Base-by-base conservation (phyloP, 495 filamentous ascomycete species). In the Lasiosphaeria ovina region DNA sequence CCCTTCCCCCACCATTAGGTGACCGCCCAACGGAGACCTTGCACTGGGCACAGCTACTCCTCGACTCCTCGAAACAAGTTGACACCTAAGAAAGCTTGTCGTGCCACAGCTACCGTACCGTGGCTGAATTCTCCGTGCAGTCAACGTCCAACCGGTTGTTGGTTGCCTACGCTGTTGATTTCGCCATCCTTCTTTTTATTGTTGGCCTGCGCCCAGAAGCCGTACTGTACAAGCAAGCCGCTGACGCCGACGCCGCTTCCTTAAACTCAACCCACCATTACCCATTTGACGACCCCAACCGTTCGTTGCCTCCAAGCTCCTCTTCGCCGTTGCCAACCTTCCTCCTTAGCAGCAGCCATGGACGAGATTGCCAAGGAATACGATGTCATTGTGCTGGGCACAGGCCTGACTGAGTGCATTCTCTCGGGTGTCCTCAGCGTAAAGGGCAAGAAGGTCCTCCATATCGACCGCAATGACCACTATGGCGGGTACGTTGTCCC, bases 391-490 rank as follows among this genome's bases (percentile, higher is more conserved):
- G 95, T 98, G 70, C 88, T 98, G 71, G 94, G 94, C 78, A 98
- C 94, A 70, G 94, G 94, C 66, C 76, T 98, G 83, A 97, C 94
- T 62, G 94, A 98, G 85, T 98, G 94, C 79, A 93, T 98, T 66
- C 87, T 98, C 63, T 97, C 93, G 66, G 94, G 94, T 74, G 94
- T 98, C 61, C 82, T 98, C 73, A 97, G 93, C 77, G 95, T 98
- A 58, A 97, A 98, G 81, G 94, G 94, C 62, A 94, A 95, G 82
- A 98, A 97, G 80, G 95, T 98, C 59, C 83, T 98, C 60, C 96
- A 98, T 80, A 97, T 98, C 72, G 94, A 98, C 77, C 88, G 94
- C 76, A 98, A 98, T 75, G 93, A 97, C 71, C 92, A 98, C 79
- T 98, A 98, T 75, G 94, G 94, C 83, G 95, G 92, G 93, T 96